A percentile compares a stretch with the other conserved stretches of the same genome.
phyloP scores from a whole-genome alignment of 208 protist genomes.

The Spongospora subterranea region DNA sequence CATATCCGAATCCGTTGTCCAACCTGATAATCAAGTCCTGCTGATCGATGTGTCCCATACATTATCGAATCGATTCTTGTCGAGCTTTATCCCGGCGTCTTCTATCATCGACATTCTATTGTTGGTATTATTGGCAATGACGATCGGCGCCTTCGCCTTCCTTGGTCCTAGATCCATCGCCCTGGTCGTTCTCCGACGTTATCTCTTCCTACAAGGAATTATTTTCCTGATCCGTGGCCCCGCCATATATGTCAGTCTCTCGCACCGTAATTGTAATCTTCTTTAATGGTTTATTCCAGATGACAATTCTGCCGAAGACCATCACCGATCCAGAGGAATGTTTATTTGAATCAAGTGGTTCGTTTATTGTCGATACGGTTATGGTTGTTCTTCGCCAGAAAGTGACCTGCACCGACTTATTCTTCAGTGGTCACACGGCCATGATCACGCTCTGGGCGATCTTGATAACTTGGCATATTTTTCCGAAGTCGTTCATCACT shows the following conservation, averaged over 20 bases:
- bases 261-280: background rate
- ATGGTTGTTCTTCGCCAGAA: background rate
- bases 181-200: background rate
- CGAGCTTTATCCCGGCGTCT: background rate
- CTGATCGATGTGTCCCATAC: background rate
- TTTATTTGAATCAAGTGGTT: background rate
- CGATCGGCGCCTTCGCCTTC: background rate
- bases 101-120: constrained; percentile 8
- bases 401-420: constrained; percentile 44
- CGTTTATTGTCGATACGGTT: background rate
- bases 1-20: background rate
- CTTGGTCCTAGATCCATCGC: background rate
- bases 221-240: constrained; percentile 23
- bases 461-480: background rate
- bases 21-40: background rate
- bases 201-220: constrained; percentile 28
- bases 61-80: background rate
- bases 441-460: constrained; percentile 9
- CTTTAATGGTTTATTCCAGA: background rate
- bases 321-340: background rate
- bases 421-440: constrained; percentile 38
- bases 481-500: constrained; percentile 7
- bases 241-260: background rate
- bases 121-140: background rate
- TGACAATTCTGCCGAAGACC: constrained; percentile 7